Percentiles rank a stretch among this genome's conserved stretches.
These are phyloP conservation scores for Russula foetens DNA, from an alignment of 768 basidiomycete species.

Conservation along the genomic window DNA sequence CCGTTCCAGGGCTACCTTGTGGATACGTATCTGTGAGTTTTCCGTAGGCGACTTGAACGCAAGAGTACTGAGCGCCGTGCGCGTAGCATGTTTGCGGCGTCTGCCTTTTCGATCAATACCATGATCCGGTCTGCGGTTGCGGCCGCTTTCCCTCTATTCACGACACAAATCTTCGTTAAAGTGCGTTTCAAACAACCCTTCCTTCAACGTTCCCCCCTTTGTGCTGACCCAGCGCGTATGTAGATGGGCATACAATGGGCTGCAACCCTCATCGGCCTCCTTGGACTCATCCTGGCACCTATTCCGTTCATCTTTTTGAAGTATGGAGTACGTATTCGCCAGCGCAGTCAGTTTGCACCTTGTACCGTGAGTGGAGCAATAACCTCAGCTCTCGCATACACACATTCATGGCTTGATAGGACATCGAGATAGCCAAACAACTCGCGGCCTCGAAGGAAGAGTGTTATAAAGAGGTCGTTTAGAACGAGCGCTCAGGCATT, in stretches of 20 bases:
- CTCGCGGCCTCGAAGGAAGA: neutral
- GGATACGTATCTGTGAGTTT: constrained; percentile 39
- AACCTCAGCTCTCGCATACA: neutral
- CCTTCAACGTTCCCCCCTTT: no score
- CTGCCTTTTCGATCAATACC: constrained; percentile 55
- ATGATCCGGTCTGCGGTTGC: constrained; percentile 48
- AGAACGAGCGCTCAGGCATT: no score
- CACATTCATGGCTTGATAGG: neutral
- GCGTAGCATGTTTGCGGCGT: constrained; percentile 34
- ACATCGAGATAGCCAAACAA: constrained; percentile 9
- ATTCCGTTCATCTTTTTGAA: constrained; percentile 32
- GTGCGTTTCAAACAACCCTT: constrained; percentile 24
- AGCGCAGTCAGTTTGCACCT: constrained; percentile 9
- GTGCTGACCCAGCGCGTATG: neutral
- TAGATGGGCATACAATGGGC: constrained; percentile 26
- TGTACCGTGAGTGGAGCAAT: neutral
- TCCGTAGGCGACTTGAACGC: neutral
- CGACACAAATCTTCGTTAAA: constrained; percentile 50
- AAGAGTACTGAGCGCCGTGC: neutral
- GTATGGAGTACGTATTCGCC: constrained; percentile 21
- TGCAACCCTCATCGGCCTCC: constrained; percentile 29
- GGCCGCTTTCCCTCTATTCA: constrained; percentile 60
- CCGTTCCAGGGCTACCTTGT: constrained; percentile 41
- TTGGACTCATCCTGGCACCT: constrained; percentile 29
- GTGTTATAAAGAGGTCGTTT: neutral